These are phyloP conservation scores for Colletotrichum truncatum DNA, from an alignment of 2,329 filamentous ascomycete genomes.

Conservation along the genomic window DNA sequence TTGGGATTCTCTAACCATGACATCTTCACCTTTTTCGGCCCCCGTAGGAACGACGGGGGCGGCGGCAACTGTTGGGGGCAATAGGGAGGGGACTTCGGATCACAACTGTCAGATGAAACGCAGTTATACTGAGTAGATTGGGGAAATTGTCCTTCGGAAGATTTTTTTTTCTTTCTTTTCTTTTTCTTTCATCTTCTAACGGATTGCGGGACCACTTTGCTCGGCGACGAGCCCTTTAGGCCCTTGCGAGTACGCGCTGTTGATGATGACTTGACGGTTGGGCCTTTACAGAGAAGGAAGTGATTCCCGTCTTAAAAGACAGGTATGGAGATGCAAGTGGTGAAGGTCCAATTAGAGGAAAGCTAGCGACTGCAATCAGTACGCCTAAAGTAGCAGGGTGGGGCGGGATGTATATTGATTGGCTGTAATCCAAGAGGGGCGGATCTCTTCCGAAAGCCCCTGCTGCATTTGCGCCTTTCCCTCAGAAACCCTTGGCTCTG, in stretches of 20 bases:
- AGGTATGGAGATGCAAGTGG: not conserved
- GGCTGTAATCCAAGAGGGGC: not conserved
- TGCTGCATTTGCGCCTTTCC: not conserved
- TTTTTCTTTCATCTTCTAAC: not conserved
- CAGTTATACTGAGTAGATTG: too few relatives aligned
- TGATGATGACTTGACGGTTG: slow-evolving; percentile 6
- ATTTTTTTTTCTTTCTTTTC: not conserved
- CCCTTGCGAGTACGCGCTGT: not conserved
- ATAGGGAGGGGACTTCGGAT: not conserved
- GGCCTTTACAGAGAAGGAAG: slow-evolving; percentile 11
- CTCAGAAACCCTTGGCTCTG: not conserved
- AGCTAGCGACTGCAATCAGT: not conserved
- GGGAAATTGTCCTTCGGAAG: not conserved
- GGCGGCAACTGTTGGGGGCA: too few relatives aligned
- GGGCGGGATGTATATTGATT: not conserved
- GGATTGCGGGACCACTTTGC: not conserved
- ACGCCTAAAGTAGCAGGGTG: not conserved
- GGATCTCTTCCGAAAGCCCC: slow-evolving; percentile 28
- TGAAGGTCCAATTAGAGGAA: slow-evolving; percentile 10
- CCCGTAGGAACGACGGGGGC: not conserved
- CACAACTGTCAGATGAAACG: too few relatives aligned
- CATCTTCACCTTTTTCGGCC: slow-evolving; percentile 3
- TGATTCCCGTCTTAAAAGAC: slow-evolving; percentile 14
- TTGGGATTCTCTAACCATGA: slow-evolving; percentile 8
- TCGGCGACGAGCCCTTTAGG: not conserved